Evolutionary conservation across 176 grass and related monocot genomes (phyloP).

Genomic region (Oryza glumipatula): DNA sequence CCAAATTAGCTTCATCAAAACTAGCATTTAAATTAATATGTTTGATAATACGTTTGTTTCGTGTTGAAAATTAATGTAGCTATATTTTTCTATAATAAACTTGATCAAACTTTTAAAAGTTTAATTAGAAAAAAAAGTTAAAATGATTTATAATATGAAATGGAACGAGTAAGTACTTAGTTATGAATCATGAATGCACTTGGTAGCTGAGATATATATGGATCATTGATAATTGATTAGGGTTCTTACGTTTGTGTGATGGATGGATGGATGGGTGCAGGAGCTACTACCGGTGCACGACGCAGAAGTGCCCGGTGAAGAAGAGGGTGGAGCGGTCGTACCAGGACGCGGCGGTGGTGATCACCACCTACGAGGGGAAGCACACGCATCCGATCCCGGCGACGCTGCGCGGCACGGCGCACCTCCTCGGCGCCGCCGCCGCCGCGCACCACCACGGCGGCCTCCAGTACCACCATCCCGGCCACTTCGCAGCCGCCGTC

Average conservation of each 20-base stretch:
- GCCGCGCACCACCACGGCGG: slow-evolving; percentile 26
- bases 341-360: slow-evolving; percentile 76
- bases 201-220: not conserved
- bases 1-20: too few relatives aligned
- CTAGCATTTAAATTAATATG: too few relatives aligned
- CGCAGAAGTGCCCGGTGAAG: slow-evolving; percentile 97
- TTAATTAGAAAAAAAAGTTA: too few relatives aligned
- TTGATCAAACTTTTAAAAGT: too few relatives aligned
- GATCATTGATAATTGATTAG: not conserved
- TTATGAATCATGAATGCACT: not conserved
- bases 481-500: slow-evolving; percentile 10
- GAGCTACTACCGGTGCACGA: slow-evolving; percentile 98
- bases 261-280: slow-evolving; percentile 33
- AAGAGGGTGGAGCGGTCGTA: slow-evolving; percentile 95
- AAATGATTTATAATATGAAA: too few relatives aligned
- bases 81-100: too few relatives aligned
- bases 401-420: slow-evolving; percentile 65
- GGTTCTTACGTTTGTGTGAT: not conserved
- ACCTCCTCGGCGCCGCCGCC: slow-evolving; percentile 59
- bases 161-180: too few relatives aligned
- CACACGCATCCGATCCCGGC: slow-evolving; percentile 80
- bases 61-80: too few relatives aligned
- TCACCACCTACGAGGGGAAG: slow-evolving; percentile 97
- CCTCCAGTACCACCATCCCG: not conserved
- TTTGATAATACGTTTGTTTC: too few relatives aligned